Conservation (phyloP, 306 rosid genomes). For the Sicyos edulis region DNA sequence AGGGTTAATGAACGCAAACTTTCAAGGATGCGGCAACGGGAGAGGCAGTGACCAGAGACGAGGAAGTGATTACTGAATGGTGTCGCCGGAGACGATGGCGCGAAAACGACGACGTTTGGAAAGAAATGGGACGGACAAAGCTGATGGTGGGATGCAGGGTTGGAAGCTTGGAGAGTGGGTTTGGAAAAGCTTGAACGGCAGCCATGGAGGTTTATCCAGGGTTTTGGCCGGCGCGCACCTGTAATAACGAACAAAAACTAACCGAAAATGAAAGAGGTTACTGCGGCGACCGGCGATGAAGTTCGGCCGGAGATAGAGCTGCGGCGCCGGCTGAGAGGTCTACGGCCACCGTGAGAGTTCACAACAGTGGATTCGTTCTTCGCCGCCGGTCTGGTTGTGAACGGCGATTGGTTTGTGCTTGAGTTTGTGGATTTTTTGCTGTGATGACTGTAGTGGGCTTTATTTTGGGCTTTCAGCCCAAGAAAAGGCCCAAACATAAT, state of each 20-base stretch:
- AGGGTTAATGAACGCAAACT: constrained; percentile 28
- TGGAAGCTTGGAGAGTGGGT: constrained; percentile 27
- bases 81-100: constrained; percentile 27
- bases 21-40: constrained; percentile 36
- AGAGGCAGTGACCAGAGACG: constrained; percentile 10
- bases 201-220: constrained; percentile 35
- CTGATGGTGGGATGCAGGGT: constrained; percentile 25
- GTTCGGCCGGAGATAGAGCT: background rate
- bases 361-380: background rate
- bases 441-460: background rate
- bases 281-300: background rate
- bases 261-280: background rate
- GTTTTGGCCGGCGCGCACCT: background rate
- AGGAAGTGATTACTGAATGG: constrained; percentile 26
- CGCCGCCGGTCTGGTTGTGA: background rate
- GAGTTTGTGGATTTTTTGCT: background rate
- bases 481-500: background rate
- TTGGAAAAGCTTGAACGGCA: constrained; percentile 29
- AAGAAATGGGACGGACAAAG: constrained; percentile 26
- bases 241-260: background rate
- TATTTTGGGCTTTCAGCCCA: background rate
- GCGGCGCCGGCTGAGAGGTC: background rate
- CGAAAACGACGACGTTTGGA: constrained; percentile 15
- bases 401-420: background rate
- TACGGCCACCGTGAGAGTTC: background rate